Evolutionary conservation across 768 basidiomycete genomes (phyloP).

Genomic region (Hypholoma sublateritium): DNA sequence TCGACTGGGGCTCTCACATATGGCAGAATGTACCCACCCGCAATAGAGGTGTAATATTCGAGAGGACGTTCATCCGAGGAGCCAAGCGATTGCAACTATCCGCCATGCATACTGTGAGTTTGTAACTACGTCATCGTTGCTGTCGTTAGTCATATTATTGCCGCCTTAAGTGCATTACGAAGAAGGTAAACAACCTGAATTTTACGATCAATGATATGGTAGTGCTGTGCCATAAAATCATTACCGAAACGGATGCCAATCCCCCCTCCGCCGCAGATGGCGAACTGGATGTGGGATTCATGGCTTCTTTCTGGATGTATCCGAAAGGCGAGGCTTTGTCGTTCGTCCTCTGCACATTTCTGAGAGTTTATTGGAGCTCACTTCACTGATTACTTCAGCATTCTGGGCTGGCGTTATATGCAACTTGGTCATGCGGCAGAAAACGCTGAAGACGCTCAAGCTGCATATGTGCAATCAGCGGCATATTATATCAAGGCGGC

Average conservation of each 20-base stretch:
- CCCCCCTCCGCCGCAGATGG: conserved; percentile 9
- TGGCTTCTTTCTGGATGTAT: conserved; percentile 37
- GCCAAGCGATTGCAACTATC: conserved; percentile 34
- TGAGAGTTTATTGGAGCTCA: neutral
- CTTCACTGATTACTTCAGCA: neutral
- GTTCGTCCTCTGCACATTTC: conserved; percentile 23
- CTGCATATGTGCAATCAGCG: conserved; percentile 1
- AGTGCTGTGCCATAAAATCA: conserved; percentile 28
- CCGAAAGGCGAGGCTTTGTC: conserved; percentile 34
- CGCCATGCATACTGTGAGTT: conserved; percentile 31
- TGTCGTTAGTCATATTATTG: neutral
- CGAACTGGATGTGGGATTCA: conserved; percentile 27
- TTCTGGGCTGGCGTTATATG: conserved; percentile 9
- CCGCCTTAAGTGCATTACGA: conserved; percentile 1
- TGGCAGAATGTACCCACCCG: conserved; percentile 38
- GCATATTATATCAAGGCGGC: conserved; percentile 6
- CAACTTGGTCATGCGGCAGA: conserved; percentile 3
- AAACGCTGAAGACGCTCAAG: conserved; percentile 5
- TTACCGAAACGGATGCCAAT: conserved; percentile 29
- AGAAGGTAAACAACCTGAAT: conserved; percentile 11
- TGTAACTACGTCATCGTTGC: neutral
- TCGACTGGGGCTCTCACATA: conserved; percentile 39
- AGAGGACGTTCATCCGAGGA: conserved; percentile 39
- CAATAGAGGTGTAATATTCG: conserved; percentile 43
- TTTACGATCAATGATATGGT: conserved; percentile 27